Evolutionary conservation across 2,329 filamentous ascomycete genomes (phyloP), one percentile per base, ranked within the genome.

Genomic region (Monosporascus sp.): DNA sequence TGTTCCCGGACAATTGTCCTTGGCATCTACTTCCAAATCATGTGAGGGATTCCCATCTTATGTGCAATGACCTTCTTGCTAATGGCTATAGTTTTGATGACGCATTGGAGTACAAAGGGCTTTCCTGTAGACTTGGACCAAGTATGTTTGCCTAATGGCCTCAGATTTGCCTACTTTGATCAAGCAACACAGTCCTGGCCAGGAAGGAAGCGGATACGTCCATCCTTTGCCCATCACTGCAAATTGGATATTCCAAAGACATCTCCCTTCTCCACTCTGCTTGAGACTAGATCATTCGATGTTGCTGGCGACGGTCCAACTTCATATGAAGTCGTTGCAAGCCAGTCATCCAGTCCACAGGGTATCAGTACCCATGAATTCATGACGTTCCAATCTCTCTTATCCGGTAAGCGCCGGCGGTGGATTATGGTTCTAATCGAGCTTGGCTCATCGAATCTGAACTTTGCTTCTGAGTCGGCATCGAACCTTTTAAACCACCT

Each of bases 401-500:
- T 80, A 1, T 70, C 74, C 0, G 80, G 79, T 0, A 70, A 68
- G 3, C 59, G 70, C 9, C 68, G 74, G 0, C 72, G 81, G 0
- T 85, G 81, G 82, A 59, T 72, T 0, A 67, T 70, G 0, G 68
- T 84, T 0, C 61, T 82, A 0, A 63, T 72, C 0, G 81, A 85
- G 55, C 56, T 85, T 5, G 79, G 72, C 0, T 74, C 77, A 0
- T 74, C 78, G 0, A 67, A 81, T 54, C 50, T 90, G 3, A 87
- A 87, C 56, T 81, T 88, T 55, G 81, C 79, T 31, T 76, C 74
- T 0, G 74, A 80, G 31, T 72, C 76, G 0, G 80, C 79, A 0
- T 72, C 73, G 31, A 54, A 69, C 0, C 58, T 87, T 0, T 62
- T 89, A 1, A 68, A 70, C 1, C 78, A 80, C 8, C 67, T 88